A percentile compares a stretch with the other conserved stretches of the same genome.
These are phyloP conservation scores for Chloranthus sessilifolius DNA, from an alignment of 164 flowering plant genomes.

Conservation along the genomic window DNA sequence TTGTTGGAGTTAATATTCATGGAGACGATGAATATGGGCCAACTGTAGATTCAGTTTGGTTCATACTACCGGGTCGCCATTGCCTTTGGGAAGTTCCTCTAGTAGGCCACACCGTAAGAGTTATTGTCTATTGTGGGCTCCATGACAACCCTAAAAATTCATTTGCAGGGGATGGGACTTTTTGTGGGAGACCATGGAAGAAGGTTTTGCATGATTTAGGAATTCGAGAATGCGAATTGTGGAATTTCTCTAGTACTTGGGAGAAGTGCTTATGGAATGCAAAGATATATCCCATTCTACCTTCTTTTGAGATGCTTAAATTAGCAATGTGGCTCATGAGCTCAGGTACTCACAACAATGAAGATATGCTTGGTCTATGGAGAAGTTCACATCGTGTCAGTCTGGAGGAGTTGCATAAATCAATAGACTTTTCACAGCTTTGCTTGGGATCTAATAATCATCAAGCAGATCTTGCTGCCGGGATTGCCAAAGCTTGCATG, in stretches of 20 bases:
- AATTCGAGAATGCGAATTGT: constrained; percentile 67
- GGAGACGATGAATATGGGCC: constrained; percentile 13
- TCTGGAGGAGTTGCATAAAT: constrained; percentile 89
- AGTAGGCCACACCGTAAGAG: constrained; percentile 46
- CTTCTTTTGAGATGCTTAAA: constrained; percentile 67
- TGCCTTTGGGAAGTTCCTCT: constrained; percentile 99
- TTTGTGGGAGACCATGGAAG: constrained; percentile 96
- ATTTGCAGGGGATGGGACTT: constrained; percentile 60
- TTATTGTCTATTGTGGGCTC: constrained; percentile 88
- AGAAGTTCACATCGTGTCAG: constrained; percentile 61
- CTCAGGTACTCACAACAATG: constrained; percentile 24
- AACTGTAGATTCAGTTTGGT: constrained; percentile 32
- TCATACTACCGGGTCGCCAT: constrained; percentile 94
- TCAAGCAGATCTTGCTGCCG: constrained; percentile 91
- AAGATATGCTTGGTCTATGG: constrained; percentile 50
- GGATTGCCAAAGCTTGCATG: constrained; percentile 85
- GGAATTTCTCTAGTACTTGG: constrained; percentile 36
- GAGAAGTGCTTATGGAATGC: constrained; percentile 95
- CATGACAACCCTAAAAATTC: constrained; percentile 90
- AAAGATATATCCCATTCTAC: constrained; percentile 63
- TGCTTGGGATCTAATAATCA: constrained; percentile 73
- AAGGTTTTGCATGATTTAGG: constrained; percentile 56
- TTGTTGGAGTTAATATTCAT: constrained; percentile 73
- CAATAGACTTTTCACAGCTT: constrained; percentile 75
- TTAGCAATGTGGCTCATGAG: constrained; percentile 89